Evolutionary conservation across 768 basidiomycete species (phyloP).

Genomic region (Lactifluus hygrophoroides): DNA sequence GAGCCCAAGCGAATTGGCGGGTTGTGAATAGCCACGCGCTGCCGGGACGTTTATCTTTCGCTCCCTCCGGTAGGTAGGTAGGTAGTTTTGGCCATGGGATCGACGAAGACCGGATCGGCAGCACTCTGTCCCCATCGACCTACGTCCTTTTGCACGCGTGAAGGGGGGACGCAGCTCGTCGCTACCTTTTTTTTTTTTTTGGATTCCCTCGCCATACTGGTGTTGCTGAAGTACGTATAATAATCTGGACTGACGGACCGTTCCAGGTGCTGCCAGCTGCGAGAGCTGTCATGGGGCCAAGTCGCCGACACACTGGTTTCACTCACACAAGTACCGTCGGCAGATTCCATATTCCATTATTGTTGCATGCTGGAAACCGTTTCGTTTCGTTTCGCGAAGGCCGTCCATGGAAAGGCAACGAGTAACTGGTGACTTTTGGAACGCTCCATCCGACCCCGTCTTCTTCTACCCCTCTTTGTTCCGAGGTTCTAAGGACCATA

Average conservation of each 20-base stretch:
- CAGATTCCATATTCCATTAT: slow-evolving; percentile 33
- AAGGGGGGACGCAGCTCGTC: slow-evolving; percentile 63
- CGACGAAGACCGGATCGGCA: background rate
- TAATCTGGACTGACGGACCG: too few species aligned
- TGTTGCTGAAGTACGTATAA: too few species aligned
- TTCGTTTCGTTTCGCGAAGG: too few species aligned
- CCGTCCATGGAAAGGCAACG: slow-evolving; percentile 36
- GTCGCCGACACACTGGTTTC: slow-evolving; percentile 44
- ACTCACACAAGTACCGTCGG: too few species aligned
- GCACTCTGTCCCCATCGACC: background rate
- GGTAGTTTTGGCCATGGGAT: background rate
- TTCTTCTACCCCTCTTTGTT: slow-evolving; percentile 48
- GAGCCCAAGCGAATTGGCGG: too few species aligned
- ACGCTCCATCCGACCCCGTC: too few species aligned
- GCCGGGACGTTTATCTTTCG: slow-evolving; percentile 48
- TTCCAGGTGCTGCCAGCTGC: too few species aligned
- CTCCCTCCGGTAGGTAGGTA: slow-evolving; percentile 46
- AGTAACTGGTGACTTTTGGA: slow-evolving; percentile 47
- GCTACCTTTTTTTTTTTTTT: too few species aligned
- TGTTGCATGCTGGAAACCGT: slow-evolving; percentile 45
- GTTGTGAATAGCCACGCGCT: slow-evolving; percentile 46
- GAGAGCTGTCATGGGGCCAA: slow-evolving; percentile 38
- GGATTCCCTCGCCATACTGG: too few species aligned
- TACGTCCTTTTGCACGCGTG: background rate
- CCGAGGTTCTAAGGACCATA: slow-evolving; percentile 38